Percentiles rank a stretch among this genome's conserved stretches.
Evolutionary conservation across 768 basidiomycete genomes (phyloP).

Genomic region (Gyrodon lividus): DNA sequence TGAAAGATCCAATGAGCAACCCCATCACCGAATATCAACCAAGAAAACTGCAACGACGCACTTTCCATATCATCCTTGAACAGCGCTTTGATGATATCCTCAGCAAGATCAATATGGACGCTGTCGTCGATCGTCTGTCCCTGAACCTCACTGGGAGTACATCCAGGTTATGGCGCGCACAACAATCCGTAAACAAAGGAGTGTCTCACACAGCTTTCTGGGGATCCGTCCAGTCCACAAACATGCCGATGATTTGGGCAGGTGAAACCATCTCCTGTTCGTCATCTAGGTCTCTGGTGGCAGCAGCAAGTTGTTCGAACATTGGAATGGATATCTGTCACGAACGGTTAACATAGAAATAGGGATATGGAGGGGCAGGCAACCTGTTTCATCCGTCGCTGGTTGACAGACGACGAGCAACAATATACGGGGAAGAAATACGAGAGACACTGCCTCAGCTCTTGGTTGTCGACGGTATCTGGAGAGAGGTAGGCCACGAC

Average conservation of each 20-base stretch:
- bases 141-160: constrained; percentile 36
- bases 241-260: constrained; percentile 71
- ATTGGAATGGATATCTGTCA: constrained; percentile 68
- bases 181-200: constrained; percentile 16
- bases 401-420: constrained; percentile 74
- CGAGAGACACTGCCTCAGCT: constrained; percentile 79
- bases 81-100: constrained; percentile 47
- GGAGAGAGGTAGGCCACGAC: constrained; percentile 74
- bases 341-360: not conserved
- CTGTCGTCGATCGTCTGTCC: constrained; percentile 38
- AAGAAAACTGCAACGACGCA: constrained; percentile 42
- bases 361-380: constrained; percentile 32
- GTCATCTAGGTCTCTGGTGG: constrained; percentile 65
- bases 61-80: constrained; percentile 52
- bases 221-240: constrained; percentile 89
- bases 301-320: constrained; percentile 56
- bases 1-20: constrained; percentile 60
- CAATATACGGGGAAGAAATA: constrained; percentile 88
- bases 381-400: constrained; percentile 67
- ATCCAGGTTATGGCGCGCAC: not conserved
- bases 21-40: constrained; percentile 49
- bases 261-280: constrained; percentile 73
- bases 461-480: constrained; percentile 75
- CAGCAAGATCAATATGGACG: constrained; percentile 57
- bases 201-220: constrained; percentile 57